Evolutionary conservation across 208 protist species (phyloP), one percentile per base, ranked within the genome.

Genomic region (Trichomonas vaginalis): DNA sequence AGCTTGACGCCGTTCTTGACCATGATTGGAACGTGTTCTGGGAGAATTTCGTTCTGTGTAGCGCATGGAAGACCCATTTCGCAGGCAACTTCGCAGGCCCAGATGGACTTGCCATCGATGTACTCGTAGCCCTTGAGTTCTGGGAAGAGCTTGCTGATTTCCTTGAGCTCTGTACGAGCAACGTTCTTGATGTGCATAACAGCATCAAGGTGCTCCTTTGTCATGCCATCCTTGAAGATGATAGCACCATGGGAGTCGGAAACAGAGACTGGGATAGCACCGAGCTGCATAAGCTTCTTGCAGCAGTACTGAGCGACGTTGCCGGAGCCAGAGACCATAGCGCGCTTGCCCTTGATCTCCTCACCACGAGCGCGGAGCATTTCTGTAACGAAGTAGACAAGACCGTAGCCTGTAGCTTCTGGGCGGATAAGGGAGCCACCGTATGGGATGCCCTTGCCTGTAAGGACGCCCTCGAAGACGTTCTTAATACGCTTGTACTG

Each of bases 401-500:
- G 96, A 35, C 98, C 98, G 96, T 98, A 99, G 82, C 98, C 98
- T 8, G 98, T n/a, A n/a, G n/a, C n/a, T 99, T 99, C 98, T 14
- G 98, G 98, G n/a, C 98, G 97, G 40, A 99, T 98, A 86, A 98
- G 96, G 83, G 98, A 98, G 39, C 98, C 98, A 90, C 98, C 98
- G 83, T 97, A 99, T 95, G 96, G 82, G 23, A 98, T 86, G 40
- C 97, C 97, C 96, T 99, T 99, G 62, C 98, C 98, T 9, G 98
- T 99, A 95, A 99, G 97, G 23, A 97, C 97, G 10, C 98, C 98
- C 83, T 97, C 96, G 96, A 98, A 98, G 45, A 96, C 96, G 96
- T 98, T 98, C 40, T 95, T 96, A 83, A 98, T 96, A 96, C 97
- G 97, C 97, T 98, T 98, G 97, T 98, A 98, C 97, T 98, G 97